Evolutionary conservation across 257 asterid species (phyloP).

Genomic region (Penstemon barbatus): DNA sequence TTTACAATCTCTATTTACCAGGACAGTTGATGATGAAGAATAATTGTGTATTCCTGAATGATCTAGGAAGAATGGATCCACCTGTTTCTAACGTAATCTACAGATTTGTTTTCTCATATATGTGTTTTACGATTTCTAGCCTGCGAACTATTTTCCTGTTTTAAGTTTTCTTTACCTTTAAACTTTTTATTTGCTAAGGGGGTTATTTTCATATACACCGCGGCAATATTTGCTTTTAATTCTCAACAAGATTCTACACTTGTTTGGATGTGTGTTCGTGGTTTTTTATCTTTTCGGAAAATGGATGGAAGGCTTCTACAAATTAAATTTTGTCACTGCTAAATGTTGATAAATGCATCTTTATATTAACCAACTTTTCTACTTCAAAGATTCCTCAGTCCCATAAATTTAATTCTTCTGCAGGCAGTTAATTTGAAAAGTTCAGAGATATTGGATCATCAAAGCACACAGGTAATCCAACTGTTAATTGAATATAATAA

Average conservation of each 20-base stretch:
- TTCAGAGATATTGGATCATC: conserved; percentile 79
- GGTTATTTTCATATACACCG: conserved; percentile 4
- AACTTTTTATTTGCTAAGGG: conserved; percentile 4
- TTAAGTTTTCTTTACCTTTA: background rate
- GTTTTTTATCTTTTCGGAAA: background rate
- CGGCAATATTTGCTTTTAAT: conserved; percentile 5
- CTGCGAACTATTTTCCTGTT: background rate
- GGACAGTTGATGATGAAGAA: background rate
- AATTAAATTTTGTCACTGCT: background rate
- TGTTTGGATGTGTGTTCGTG: background rate
- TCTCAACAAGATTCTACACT: conserved; percentile 4
- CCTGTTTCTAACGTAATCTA: conserved; percentile 4
- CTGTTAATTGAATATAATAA: conserved; percentile 14
- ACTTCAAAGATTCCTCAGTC: conserved; percentile 24
- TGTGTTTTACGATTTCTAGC: background rate
- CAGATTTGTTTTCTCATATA: background rate
- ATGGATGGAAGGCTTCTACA: conserved; percentile 1
- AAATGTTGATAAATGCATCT: background rate
- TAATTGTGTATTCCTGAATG: conserved; percentile 11
- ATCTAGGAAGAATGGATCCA: conserved; percentile 9
- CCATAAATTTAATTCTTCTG: conserved; percentile 43
- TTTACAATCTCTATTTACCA: background rate
- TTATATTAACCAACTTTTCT: conserved; percentile 5
- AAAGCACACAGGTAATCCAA: conserved; percentile 62
- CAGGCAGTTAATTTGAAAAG: conserved; percentile 95